Percentiles rank a stretch among this genome's conserved stretches.
Conservation (phyloP, 306 rosid genomes). For the Lablab purpureus region DNA sequence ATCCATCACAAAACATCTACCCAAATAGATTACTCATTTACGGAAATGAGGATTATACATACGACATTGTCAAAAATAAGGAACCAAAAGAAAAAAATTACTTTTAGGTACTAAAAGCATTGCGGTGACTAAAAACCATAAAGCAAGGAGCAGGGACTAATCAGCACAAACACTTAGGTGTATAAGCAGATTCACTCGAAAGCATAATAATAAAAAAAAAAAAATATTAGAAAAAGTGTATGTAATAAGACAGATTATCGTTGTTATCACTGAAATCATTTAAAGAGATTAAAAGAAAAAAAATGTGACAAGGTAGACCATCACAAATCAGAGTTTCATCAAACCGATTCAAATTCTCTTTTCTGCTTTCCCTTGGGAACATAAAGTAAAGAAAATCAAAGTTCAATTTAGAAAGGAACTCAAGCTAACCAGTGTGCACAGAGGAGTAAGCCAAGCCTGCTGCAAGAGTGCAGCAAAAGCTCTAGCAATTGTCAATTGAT, state of each 20-base stretch:
- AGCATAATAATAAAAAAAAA: background rate
- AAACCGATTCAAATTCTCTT: constrained; percentile 12
- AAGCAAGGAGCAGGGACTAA: constrained; percentile 12
- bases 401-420: constrained; percentile 33
- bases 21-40: background rate
- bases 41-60: background rate
- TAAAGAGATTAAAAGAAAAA: background rate
- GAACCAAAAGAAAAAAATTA: background rate
- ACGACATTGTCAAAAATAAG: background rate
- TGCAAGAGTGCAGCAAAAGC: constrained; percentile 82
- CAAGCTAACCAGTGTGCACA: constrained; percentile 62
- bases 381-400: constrained; percentile 41
- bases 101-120: background rate
- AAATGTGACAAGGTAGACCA: constrained; percentile 28
- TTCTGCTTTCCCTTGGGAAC: background rate
- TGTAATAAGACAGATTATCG: background rate
- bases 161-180: constrained; percentile 31
- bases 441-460: constrained; percentile 80
- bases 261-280: constrained; percentile 9
- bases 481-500: constrained; percentile 59
- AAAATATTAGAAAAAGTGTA: constrained; percentile 4
- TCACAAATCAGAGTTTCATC: constrained; percentile 15
- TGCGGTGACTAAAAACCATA: background rate
- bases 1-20: background rate
- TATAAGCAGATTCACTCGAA: constrained; percentile 4